These are phyloP conservation scores for Alternaria gansuensis DNA, from an alignment of 2,329 filamentous ascomycete species.

Conservation along the genomic window DNA sequence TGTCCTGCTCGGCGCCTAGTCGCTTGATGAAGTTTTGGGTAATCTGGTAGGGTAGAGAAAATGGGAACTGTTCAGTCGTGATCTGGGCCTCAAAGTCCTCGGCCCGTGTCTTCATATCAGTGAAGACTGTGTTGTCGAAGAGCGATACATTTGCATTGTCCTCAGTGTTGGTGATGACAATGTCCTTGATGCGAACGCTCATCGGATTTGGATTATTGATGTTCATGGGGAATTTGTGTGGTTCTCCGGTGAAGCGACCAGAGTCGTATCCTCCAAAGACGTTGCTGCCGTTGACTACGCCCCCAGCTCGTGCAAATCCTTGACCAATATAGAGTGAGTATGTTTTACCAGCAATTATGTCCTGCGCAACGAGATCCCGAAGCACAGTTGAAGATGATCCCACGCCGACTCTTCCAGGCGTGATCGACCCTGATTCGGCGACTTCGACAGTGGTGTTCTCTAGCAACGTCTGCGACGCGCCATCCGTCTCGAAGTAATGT, in stretches of 20 bases:
- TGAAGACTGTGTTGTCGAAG: constrained; percentile 45
- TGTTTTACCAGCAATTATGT: constrained; percentile 53
- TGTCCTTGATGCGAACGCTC: constrained; percentile 53
- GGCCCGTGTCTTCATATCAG: constrained; percentile 43
- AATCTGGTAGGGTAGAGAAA: constrained; percentile 54
- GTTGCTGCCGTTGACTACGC: constrained; percentile 55
- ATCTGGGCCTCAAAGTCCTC: constrained; percentile 53
- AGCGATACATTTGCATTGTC: constrained; percentile 48
- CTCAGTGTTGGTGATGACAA: constrained; percentile 48
- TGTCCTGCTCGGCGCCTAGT: constrained; percentile 48
- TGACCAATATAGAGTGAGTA: constrained; percentile 57
- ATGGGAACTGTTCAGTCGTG: constrained; percentile 55
- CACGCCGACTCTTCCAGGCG: constrained; percentile 53
- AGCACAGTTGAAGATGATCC: constrained; percentile 54
- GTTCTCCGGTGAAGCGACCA: constrained; percentile 52
- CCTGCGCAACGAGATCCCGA: constrained; percentile 46
- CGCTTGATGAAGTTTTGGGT: constrained; percentile 54
- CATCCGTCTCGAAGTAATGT: constrained; percentile 54
- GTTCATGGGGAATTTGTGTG: constrained; percentile 49
- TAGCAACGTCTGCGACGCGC: constrained; percentile 49
- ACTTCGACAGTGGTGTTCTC: constrained; percentile 50
- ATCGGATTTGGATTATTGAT: constrained; percentile 47
- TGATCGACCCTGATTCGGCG: constrained; percentile 42
- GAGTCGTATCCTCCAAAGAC: constrained; percentile 58
- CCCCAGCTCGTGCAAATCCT: constrained; percentile 54